phyloP scores from a whole-genome alignment of 2,329 filamentous ascomycete genomes.

The Nannizziopsis barbatae region DNA sequence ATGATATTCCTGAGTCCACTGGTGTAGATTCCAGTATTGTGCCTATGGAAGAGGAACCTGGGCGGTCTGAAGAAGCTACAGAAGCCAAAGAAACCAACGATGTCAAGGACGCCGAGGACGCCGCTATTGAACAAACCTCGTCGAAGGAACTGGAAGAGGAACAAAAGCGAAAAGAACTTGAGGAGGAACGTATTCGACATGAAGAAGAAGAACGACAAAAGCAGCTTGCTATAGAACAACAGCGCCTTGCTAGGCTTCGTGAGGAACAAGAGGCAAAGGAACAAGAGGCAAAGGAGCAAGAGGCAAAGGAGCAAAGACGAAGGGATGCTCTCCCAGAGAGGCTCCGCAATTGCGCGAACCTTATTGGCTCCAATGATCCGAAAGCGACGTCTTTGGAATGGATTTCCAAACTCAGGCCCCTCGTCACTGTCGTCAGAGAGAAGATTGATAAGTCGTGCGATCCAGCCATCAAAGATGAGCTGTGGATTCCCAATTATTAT shows the following conservation, averaged over 20 bases:
- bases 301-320: slow-evolving; percentile 38
- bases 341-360: slow-evolving; percentile 35
- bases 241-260: slow-evolving; percentile 34
- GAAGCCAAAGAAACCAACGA: slow-evolving; percentile 23
- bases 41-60: slow-evolving; percentile 14
- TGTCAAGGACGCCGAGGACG: slow-evolving; percentile 26
- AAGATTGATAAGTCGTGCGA: slow-evolving; percentile 34
- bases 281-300: slow-evolving; percentile 34
- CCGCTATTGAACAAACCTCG: slow-evolving; percentile 33
- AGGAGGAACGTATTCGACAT: slow-evolving; percentile 34
- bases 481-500: slow-evolving; percentile 41
- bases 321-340: slow-evolving; percentile 37
- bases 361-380: slow-evolving; percentile 35
- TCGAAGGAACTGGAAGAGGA: slow-evolving; percentile 23
- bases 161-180: slow-evolving; percentile 30
- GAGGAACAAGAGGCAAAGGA: slow-evolving; percentile 38
- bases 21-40: slow-evolving; percentile 7
- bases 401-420: slow-evolving; percentile 37
- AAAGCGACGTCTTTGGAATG: slow-evolving; percentile 34
- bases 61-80: slow-evolving; percentile 17
- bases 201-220: slow-evolving; percentile 39
- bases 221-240: slow-evolving; percentile 33
- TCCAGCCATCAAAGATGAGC: slow-evolving; percentile 30
- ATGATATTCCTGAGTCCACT: not conserved
- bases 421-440: slow-evolving; percentile 35